Conservation (phyloP, 73 alveolate genomes). For the Diophrys sp. region DNA sequence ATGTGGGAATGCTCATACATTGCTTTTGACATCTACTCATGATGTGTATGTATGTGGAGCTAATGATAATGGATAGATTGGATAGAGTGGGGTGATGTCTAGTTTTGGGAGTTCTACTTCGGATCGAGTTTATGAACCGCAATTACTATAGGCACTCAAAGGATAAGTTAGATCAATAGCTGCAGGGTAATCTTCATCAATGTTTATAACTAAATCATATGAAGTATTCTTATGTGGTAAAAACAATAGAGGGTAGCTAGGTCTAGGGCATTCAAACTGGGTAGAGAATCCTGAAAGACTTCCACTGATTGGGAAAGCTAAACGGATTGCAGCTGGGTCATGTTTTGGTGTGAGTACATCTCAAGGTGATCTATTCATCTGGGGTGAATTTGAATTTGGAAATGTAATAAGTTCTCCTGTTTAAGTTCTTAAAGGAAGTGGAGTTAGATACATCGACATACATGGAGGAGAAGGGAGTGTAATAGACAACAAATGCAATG, state of each 20-base stretch:
- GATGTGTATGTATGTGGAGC: conserved; percentile 24
- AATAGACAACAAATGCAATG: neutral
- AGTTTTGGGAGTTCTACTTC: no score
- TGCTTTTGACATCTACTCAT: conserved; percentile 3
- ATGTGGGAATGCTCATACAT: conserved; percentile 58
- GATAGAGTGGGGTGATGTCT: no score
- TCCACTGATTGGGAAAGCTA: no score
- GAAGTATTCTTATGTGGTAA: neutral
- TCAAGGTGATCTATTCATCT: conserved; percentile 21
- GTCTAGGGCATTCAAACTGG: neutral
- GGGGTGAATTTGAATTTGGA: conserved; percentile 39
- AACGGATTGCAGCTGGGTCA: conserved; percentile 9
- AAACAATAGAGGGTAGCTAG: neutral
- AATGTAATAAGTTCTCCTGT: neutral
- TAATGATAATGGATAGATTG: conserved; percentile 25
- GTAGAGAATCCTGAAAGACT: conserved; percentile 10
- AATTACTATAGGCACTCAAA: no score
- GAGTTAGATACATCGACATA: neutral
- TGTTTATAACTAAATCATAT: neutral
- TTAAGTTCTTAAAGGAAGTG: neutral
- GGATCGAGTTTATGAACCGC: no score
- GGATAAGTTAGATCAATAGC: no score
- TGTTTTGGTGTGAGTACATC: conserved; percentile 22
- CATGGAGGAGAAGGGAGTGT: neutral
- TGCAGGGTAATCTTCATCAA: neutral